These are phyloP conservation scores for Ustilago xerochloae DNA, from an alignment of 1,284 basidiomycete genomes.

Conservation along the genomic window DNA sequence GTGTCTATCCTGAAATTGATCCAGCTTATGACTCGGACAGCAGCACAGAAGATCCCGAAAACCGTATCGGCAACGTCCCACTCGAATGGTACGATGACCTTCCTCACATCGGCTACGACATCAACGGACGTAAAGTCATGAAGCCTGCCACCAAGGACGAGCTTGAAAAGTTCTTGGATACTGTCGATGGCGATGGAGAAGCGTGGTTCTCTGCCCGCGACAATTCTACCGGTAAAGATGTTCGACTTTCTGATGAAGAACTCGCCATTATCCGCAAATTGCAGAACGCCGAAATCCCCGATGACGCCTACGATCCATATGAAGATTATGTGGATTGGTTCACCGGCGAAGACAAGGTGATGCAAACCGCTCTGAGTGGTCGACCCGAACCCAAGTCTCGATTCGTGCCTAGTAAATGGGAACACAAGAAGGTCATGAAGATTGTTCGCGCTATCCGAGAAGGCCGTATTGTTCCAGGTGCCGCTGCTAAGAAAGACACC, in stretches of 20 bases:
- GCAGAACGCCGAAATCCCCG: slow-evolving; percentile 90
- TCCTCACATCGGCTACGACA: slow-evolving; percentile 98
- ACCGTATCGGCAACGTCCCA: slow-evolving; percentile 93
- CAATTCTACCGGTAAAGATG: slow-evolving; percentile 85
- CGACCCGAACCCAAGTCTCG: slow-evolving; percentile 95
- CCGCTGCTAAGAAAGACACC: slow-evolving; percentile 74
- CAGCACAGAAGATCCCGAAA: slow-evolving; percentile 93
- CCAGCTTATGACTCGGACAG: slow-evolving; percentile 97
- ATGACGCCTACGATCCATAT: slow-evolving; percentile 82
- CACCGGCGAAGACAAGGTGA: slow-evolving; percentile 92
- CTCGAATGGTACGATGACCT: slow-evolving; percentile 99
- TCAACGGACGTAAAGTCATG: slow-evolving; percentile 92
- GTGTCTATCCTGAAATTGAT: slow-evolving; percentile 90
- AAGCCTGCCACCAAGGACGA: slow-evolving; percentile 95
- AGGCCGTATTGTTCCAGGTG: slow-evolving; percentile 90
- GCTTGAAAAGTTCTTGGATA: slow-evolving; percentile 94
- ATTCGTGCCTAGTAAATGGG: slow-evolving; percentile 99
- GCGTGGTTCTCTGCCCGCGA: slow-evolving; percentile 96
- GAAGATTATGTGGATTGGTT: slow-evolving; percentile 96
- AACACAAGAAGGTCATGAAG: slow-evolving; percentile 99
- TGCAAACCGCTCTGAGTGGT: slow-evolving; percentile 88
- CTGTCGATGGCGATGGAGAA: slow-evolving; percentile 85
- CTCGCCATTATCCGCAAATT: slow-evolving; percentile 93
- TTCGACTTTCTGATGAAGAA: slow-evolving; percentile 87
- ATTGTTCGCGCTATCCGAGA: slow-evolving; percentile 97